Conservation (phyloP, 768 basidiomycete species). For the Pleurotus eryngii region DNA sequence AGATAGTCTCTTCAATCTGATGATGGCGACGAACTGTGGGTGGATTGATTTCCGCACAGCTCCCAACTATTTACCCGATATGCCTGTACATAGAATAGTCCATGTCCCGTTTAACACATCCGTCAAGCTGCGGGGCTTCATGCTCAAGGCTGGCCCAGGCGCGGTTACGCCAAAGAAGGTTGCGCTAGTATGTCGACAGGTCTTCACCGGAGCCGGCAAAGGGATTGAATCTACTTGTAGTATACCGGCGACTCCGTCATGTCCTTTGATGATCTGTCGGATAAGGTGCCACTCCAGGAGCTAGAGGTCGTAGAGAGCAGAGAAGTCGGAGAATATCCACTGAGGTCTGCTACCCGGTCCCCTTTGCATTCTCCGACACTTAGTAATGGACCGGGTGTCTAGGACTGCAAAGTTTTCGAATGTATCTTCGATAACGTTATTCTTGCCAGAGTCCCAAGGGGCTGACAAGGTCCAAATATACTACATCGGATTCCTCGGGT, state of each 20-base stretch:
- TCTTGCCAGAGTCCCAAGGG: conserved; percentile 77
- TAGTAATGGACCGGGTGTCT: neutral
- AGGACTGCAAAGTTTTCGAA: conserved; percentile 88
- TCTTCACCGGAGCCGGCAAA: neutral
- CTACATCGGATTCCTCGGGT: conserved; percentile 83
- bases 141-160: conserved; percentile 80
- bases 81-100: conserved; percentile 53
- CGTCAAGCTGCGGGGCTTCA: conserved; percentile 77
- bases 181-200: conserved; percentile 48
- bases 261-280: conserved; percentile 74
- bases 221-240: conserved; percentile 31
- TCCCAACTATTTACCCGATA: neutral
- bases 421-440: conserved; percentile 76
- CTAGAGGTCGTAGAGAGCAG: conserved; percentile 65
- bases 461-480: conserved; percentile 75
- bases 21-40: conserved; percentile 85
- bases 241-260: conserved; percentile 74
- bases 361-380: neutral
- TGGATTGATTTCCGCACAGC: neutral
- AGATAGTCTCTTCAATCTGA: conserved; percentile 81
- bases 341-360: conserved; percentile 54
- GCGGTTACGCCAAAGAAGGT: conserved; percentile 77
- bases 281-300: conserved; percentile 66
- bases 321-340: conserved; percentile 81
- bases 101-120: conserved; percentile 86